Conservation (phyloP, 139 green algal genomes). For the Auxenochlorella pyrenoidosa region DNA sequence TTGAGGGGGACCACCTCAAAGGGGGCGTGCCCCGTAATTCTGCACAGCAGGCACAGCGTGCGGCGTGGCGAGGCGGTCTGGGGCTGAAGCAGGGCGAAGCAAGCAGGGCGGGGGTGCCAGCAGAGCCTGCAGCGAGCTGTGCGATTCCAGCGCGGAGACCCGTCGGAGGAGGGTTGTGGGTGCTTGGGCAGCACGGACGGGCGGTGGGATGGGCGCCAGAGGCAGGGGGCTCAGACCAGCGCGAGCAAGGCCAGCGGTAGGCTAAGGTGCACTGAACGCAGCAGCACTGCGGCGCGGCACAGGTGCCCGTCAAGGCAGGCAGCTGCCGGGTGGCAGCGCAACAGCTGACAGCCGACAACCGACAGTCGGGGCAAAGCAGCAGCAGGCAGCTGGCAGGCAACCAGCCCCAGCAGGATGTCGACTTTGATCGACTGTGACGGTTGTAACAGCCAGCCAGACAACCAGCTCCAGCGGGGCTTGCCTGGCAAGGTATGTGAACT, state of each 20-base stretch:
- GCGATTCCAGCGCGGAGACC: too few relatives aligned
- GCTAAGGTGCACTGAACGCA: too few relatives aligned
- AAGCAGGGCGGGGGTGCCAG: too few relatives aligned
- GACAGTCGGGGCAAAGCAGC: not conserved
- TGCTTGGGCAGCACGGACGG: too few relatives aligned
- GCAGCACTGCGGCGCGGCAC: not conserved
- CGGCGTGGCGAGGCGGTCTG: not conserved
- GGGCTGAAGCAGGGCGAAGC: not conserved
- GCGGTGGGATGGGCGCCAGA: too few relatives aligned
- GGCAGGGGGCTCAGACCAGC: too few relatives aligned
- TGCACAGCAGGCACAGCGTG: not conserved
- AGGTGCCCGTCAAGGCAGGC: not conserved
- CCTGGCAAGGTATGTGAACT: slow-evolving; percentile 74
- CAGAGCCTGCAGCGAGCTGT: too few relatives aligned
- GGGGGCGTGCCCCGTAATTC: slow-evolving; percentile 52
- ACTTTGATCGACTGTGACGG: too few relatives aligned
- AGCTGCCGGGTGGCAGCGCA: not conserved
- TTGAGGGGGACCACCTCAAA: slow-evolving; percentile 24
- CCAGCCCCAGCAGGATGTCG: too few relatives aligned
- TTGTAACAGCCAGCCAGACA: too few relatives aligned
- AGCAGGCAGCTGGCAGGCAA: not conserved
- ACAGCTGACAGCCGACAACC: not conserved
- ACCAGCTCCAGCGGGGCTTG: not conserved
- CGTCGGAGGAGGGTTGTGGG: too few relatives aligned
- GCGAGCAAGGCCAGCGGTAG: too few relatives aligned